Evolutionary conservation across 2,329 filamentous ascomycete species (phyloP).

Genomic region (Cadophora gregata): DNA sequence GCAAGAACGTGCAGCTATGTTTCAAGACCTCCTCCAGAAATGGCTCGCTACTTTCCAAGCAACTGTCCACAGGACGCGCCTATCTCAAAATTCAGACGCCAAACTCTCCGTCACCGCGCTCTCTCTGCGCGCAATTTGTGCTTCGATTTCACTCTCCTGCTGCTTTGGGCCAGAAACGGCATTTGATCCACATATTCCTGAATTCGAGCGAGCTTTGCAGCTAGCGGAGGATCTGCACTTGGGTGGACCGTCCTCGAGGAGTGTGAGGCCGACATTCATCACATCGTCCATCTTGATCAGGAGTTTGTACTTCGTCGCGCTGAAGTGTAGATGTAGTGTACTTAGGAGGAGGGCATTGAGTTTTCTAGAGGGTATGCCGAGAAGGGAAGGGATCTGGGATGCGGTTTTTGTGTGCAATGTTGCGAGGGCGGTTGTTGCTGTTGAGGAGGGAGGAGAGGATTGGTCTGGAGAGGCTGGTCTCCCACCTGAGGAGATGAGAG

Average conservation of each 20-base stretch:
- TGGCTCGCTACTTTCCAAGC: not conserved
- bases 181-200: not conserved
- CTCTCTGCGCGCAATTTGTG: not conserved
- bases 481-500: conserved; percentile 1
- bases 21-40: not conserved
- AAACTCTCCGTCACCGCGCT: not conserved
- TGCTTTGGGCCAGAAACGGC: not conserved
- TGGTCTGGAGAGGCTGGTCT: not conserved
- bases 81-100: not conserved
- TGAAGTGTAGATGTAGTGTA: not conserved
- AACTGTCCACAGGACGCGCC: not conserved
- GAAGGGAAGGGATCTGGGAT: conserved; percentile 7
- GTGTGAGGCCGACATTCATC: not conserved
- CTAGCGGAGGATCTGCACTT: not conserved
- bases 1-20: not conserved
- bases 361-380: not conserved
- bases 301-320: not conserved
- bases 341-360: not conserved
- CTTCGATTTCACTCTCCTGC: not conserved
- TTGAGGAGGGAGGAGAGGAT: not conserved
- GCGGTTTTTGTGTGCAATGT: not conserved
- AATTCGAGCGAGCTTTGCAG: not conserved
- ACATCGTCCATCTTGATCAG: not conserved
- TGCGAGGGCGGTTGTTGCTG: not conserved
- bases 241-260: not conserved